phyloP scores from a whole-genome alignment of 148 eudicot genomes.

The Pharnaceum exiguum region DNA sequence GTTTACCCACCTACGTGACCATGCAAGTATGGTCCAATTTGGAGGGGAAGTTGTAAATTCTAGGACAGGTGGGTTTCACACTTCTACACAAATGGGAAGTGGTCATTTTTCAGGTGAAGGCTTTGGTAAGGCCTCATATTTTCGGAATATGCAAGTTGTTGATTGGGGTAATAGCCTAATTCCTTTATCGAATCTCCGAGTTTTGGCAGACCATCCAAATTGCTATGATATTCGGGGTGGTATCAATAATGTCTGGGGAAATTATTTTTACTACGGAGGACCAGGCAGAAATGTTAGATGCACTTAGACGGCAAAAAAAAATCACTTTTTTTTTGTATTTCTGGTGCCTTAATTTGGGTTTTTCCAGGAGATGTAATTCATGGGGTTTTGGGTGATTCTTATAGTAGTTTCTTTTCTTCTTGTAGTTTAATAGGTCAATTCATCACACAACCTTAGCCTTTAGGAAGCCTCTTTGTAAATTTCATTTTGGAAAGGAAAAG shows the following conservation, averaged over 20 bases:
- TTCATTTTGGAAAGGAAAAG: slow-evolving; percentile 13
- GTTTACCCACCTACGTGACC: slow-evolving; percentile 58
- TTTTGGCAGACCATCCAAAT: slow-evolving; percentile 79
- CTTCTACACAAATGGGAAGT: slow-evolving; percentile 86
- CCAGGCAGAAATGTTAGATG: slow-evolving; percentile 76
- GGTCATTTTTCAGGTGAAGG: slow-evolving; percentile 84
- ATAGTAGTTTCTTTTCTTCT: not conserved
- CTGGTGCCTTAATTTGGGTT: slow-evolving; percentile 7
- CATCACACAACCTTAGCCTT: slow-evolving; percentile 12
- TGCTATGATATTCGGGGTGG: slow-evolving; percentile 78
- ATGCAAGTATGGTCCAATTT: slow-evolving; percentile 84
- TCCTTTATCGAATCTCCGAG: slow-evolving; percentile 47
- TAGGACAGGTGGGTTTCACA: slow-evolving; percentile 44
- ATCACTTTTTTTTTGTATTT: not conserved
- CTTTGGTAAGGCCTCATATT: slow-evolving; percentile 74
- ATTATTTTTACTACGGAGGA: slow-evolving; percentile 90
- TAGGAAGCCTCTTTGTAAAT: slow-evolving; percentile 13
- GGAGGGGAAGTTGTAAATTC: slow-evolving; percentile 82
- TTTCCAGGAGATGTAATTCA: slow-evolving; percentile 9
- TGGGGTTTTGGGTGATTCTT: slow-evolving; percentile 18
- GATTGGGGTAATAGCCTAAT: slow-evolving; percentile 81
- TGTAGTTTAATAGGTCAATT: slow-evolving; percentile 19
- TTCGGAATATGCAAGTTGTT: slow-evolving; percentile 68
- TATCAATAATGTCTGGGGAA: slow-evolving; percentile 74
- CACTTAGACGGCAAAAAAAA: slow-evolving; percentile 22